phyloP scores from a whole-genome alignment of 805 yeast genomes.

The Candida morakotiae region DNA sequence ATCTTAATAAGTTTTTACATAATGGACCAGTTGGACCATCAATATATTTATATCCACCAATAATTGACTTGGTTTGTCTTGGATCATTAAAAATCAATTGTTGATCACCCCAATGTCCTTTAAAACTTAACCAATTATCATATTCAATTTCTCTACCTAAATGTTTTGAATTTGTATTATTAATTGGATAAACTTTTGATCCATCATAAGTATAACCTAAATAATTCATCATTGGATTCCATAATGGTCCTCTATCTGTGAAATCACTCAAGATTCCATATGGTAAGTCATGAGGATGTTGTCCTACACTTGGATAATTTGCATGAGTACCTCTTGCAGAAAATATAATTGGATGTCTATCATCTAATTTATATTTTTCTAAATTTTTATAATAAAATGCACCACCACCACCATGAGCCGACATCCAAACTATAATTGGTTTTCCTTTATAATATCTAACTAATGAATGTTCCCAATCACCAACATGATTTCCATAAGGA shows the following conservation, averaged over 20 bases:
- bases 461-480: conserved; percentile 96
- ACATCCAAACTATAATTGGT: conserved; percentile 90
- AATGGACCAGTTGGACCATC: conserved; percentile 94
- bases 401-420: conserved; percentile 97
- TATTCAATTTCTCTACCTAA: conserved; percentile 50
- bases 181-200: conserved; percentile 37
- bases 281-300: conserved; percentile 93
- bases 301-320: conserved; percentile 93
- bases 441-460: conserved; percentile 78
- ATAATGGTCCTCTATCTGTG: conserved; percentile 90
- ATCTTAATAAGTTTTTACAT: conserved; percentile 65
- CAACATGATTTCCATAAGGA: conserved; percentile 95
- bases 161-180: conserved; percentile 39
- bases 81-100: conserved; percentile 63
- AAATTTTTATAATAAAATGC: conserved; percentile 77
- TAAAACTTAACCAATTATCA: conserved; percentile 74
- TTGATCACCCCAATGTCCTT: conserved; percentile 91
- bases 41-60: conserved; percentile 80
- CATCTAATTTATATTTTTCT: conserved; percentile 52
- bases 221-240: conserved; percentile 88
- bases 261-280: conserved; percentile 87
- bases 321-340: conserved; percentile 97
- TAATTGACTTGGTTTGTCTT: conserved; percentile 82
- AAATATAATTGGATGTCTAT: conserved; percentile 67
- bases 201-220: conserved; percentile 82